Conservation (phyloP, 371 early-diverging fungal genomes). For the Mortierella sp. region DNA sequence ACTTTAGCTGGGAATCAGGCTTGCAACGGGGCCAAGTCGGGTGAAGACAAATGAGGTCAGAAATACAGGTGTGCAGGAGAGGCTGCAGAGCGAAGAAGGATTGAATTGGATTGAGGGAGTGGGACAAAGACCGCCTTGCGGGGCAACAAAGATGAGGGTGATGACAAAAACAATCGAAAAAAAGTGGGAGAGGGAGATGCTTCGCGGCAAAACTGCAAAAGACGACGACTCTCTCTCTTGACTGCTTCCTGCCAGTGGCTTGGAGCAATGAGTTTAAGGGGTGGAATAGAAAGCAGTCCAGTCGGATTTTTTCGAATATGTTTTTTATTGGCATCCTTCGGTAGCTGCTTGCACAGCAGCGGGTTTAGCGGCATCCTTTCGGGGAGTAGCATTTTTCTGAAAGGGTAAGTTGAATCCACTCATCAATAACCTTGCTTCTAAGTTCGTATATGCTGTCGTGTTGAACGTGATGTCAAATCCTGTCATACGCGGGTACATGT, state of each 20-base stretch:
- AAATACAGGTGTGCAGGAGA: not conserved
- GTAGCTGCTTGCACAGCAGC: not conserved
- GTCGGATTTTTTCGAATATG: no score
- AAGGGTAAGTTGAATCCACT: slow-evolving; percentile 94
- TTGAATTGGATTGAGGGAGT: not conserved
- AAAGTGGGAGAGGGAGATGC: not conserved
- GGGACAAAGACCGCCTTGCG: not conserved
- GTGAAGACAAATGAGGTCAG: no score
- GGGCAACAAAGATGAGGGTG: not conserved
- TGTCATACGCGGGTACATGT: slow-evolving; percentile 89
- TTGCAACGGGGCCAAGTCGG: no score
- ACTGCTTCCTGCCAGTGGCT: no score
- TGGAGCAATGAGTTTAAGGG: no score
- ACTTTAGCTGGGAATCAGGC: not conserved
- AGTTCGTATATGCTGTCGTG: slow-evolving; percentile 86
- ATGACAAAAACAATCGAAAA: not conserved
- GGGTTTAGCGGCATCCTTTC: slow-evolving; percentile 2
- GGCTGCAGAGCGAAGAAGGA: not conserved
- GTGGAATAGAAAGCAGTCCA: no score
- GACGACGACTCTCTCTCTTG: no score
- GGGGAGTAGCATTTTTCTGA: slow-evolving; percentile 28
- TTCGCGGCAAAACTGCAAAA: no score
- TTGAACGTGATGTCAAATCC: slow-evolving; percentile 88
- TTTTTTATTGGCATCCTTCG: not conserved
- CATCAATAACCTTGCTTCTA: slow-evolving; percentile 86